A percentile compares a stretch with the other conserved stretches of the same genome.
Evolutionary conservation across 352 stramenopile species (phyloP).

Genomic region (Globisporangium nodosum): DNA sequence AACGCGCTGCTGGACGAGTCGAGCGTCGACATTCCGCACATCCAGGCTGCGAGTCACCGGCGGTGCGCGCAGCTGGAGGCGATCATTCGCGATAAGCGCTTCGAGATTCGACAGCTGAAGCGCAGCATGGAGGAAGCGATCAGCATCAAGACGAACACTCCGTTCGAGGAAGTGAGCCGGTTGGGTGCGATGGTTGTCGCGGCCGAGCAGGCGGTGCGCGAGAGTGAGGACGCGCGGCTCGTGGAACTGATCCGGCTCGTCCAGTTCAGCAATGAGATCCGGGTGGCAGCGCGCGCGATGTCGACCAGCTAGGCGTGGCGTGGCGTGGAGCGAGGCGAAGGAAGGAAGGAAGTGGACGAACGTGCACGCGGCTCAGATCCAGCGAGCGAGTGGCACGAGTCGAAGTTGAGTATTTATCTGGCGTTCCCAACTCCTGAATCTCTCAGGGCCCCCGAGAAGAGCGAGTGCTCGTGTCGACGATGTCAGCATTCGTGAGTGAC

Average conservation of each 20-base stretch:
- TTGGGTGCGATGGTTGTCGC: conserved; percentile 41
- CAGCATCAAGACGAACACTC: conserved; percentile 37
- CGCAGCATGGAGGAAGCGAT: conserved; percentile 59
- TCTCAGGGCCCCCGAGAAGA: too few relatives aligned
- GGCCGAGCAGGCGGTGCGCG: conserved; percentile 28
- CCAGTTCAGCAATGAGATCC: conserved; percentile 52
- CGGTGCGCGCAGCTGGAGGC: conserved; percentile 40
- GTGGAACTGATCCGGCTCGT: conserved; percentile 40
- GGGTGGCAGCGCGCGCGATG: conserved; percentile 29
- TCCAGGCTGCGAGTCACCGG: conserved; percentile 39
- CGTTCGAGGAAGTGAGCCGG: conserved; percentile 45
- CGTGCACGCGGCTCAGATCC: too few relatives aligned
- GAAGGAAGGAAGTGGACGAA: too few relatives aligned
- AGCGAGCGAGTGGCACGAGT: too few relatives aligned
- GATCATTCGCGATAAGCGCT: conserved; percentile 28
- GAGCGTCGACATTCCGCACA: conserved; percentile 36
- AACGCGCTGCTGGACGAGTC: conserved; percentile 24
- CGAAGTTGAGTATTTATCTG: too few relatives aligned
- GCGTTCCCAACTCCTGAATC: too few relatives aligned
- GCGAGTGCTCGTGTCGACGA: too few relatives aligned
- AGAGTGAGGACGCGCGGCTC: conserved; percentile 41
- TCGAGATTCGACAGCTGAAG: conserved; percentile 29
- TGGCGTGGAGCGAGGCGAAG: background rate
- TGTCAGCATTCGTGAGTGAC: too few relatives aligned
- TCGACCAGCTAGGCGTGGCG: background rate